phyloP scores from a whole-genome alignment of 495 filamentous ascomycete genomes.

The Chaetomidium leptoderma region DNA sequence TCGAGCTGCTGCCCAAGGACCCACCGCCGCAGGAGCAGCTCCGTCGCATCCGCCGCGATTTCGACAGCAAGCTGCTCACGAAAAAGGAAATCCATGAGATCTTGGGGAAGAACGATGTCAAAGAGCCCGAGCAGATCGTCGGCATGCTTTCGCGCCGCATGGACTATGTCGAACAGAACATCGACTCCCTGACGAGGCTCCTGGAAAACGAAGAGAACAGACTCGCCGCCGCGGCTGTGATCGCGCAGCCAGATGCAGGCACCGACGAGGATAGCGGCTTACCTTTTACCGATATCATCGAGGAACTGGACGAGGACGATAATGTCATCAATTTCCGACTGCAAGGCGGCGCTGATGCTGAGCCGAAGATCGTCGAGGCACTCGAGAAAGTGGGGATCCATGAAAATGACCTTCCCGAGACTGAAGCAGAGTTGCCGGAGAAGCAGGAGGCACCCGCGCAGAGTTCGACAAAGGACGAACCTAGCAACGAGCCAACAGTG shows the following conservation, averaged over 20 bases:
- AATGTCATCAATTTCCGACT: slow-evolving; percentile 68
- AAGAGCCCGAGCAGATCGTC: slow-evolving; percentile 56
- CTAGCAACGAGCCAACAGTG: not conserved
- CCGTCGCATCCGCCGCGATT: slow-evolving; percentile 37
- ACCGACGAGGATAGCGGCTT: slow-evolving; percentile 58
- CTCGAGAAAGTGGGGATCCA: slow-evolving; percentile 61
- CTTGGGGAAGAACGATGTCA: slow-evolving; percentile 51
- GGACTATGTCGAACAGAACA: slow-evolving; percentile 84
- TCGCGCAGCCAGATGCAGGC: slow-evolving; percentile 45
- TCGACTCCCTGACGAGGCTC: slow-evolving; percentile 62
- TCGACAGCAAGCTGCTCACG: slow-evolving; percentile 42
- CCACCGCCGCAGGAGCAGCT: slow-evolving; percentile 52
- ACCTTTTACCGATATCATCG: slow-evolving; percentile 79
- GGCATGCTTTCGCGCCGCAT: slow-evolving; percentile 69
- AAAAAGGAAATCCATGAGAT: slow-evolving; percentile 60
- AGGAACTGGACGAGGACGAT: slow-evolving; percentile 88
- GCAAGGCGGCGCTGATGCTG: slow-evolving; percentile 56
- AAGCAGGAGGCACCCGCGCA: not conserved
- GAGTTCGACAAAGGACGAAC: not conserved
- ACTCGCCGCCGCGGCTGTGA: slow-evolving; percentile 48
- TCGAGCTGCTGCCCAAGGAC: slow-evolving; percentile 48
- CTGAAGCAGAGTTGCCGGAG: slow-evolving; percentile 15
- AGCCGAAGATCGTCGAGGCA: slow-evolving; percentile 59
- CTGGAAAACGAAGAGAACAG: slow-evolving; percentile 64
- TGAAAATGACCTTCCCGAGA: slow-evolving; percentile 22